A percentile compares a stretch with the other conserved stretches of the same genome.
These are phyloP conservation scores for Cetraspora pellucida DNA, from an alignment of 192 early-diverging fungal genomes.

Conservation along the genomic window DNA sequence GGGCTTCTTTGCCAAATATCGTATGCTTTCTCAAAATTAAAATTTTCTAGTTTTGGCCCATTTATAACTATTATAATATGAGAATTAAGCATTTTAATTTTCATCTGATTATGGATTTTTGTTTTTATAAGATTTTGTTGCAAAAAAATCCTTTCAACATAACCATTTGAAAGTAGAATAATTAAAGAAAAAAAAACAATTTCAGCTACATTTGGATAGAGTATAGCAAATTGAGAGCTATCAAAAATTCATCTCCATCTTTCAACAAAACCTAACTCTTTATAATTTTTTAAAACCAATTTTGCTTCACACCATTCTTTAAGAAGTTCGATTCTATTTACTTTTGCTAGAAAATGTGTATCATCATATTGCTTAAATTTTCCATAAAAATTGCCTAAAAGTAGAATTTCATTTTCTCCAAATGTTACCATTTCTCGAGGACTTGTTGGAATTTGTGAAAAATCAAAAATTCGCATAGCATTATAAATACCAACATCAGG, in stretches of 20 bases:
- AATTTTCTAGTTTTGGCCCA: background rate
- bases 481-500: constrained; percentile 8
- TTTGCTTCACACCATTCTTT: background rate
- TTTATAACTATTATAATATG: constrained; percentile 18
- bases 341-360: background rate
- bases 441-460: background rate
- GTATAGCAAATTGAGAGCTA: background rate
- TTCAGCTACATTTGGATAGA: background rate
- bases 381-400: background rate
- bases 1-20: constrained; percentile 1
- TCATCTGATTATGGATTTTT: constrained; percentile 1
- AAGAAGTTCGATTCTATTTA: constrained; percentile 1
- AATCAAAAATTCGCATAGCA: constrained; percentile 26
- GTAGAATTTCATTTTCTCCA: background rate
- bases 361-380: background rate
- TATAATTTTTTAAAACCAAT: background rate
- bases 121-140: constrained; percentile 20
- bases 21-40: constrained; percentile 8
- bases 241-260: constrained; percentile 1
- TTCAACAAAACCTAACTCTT: background rate
- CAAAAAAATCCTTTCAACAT: constrained; percentile 8
- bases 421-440: background rate
- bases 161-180: background rate
- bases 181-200: constrained; percentile 11
- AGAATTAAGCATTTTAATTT: constrained; percentile 11